phyloP scores from a whole-genome alignment of 208 protist species.

The Wallacemonas sp. region DNA sequence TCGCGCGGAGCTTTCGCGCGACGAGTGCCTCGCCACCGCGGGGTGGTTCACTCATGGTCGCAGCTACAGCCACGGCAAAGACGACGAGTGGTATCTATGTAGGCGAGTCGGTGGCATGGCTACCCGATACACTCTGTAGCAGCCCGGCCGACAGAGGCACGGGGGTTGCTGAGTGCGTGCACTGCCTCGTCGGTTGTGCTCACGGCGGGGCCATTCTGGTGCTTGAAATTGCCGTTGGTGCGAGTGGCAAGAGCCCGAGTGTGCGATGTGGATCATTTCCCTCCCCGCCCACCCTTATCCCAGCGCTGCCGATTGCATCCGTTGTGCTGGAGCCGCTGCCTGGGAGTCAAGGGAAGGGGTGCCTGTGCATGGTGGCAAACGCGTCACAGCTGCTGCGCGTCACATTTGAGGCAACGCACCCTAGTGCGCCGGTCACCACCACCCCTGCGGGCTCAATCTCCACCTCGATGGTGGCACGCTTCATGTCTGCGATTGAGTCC shows the following conservation, averaged over 20 bases:
- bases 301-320: slow-evolving; percentile 1
- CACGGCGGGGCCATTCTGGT: slow-evolving; percentile 16
- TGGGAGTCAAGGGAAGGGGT: background rate
- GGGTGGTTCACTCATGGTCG: background rate
- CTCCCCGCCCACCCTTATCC: background rate
- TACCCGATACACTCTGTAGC: slow-evolving; percentile 19
- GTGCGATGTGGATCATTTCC: background rate
- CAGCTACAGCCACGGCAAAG: background rate
- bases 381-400: slow-evolving; percentile 17
- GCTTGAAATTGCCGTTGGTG: slow-evolving; percentile 16
- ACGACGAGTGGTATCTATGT: slow-evolving; percentile 26
- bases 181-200: slow-evolving; percentile 12
- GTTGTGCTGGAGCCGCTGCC: slow-evolving; percentile 4
- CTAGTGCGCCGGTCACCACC: slow-evolving; percentile 7
- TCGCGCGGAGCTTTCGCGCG: background rate
- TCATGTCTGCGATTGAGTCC: slow-evolving; percentile 8
- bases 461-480: background rate
- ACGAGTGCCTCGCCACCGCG: background rate
- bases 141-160: background rate
- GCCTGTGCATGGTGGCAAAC: slow-evolving; percentile 6
- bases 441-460: background rate
- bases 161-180: slow-evolving; percentile 19
- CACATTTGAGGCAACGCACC: slow-evolving; percentile 20
- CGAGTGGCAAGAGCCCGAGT: background rate
- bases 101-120: slow-evolving; percentile 55